Conservation (phyloP, 805 yeast species). For the Myxozyma monticola region DNA sequence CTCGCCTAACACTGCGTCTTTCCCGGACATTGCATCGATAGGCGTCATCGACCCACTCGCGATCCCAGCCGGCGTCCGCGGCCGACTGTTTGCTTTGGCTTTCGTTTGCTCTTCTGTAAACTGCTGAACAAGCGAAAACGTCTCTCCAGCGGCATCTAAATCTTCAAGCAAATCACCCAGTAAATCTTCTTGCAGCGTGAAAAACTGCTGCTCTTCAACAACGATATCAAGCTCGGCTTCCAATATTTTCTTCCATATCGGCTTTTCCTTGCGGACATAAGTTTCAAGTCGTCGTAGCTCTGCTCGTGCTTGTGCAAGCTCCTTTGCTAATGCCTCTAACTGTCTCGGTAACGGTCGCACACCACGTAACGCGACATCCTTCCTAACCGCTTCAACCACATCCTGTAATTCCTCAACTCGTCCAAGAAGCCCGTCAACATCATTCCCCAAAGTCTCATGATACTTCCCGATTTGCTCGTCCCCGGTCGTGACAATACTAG, state of each 20-base stretch:
- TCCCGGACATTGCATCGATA: conserved; percentile 46
- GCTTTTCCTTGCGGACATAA: conserved; percentile 68
- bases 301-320: conserved; percentile 57
- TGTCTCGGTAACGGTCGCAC: conserved; percentile 78
- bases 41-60: background rate
- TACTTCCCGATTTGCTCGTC: conserved; percentile 71
- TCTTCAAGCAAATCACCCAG: conserved; percentile 79
- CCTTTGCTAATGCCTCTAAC: conserved; percentile 62
- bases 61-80: conserved; percentile 40
- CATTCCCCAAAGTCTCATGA: conserved; percentile 68
- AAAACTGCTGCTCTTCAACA: conserved; percentile 90
- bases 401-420: conserved; percentile 91
- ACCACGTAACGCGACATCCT: conserved; percentile 90
- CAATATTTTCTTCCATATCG: conserved; percentile 90
- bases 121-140: conserved; percentile 75
- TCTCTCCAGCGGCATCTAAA: conserved; percentile 73
- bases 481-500: conserved; percentile 22
- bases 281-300: conserved; percentile 56
- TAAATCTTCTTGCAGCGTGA: conserved; percentile 85
- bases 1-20: conserved; percentile 74
- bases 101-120: conserved; percentile 70
- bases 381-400: conserved; percentile 79
- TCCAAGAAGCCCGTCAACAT: conserved; percentile 71
- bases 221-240: conserved; percentile 85
- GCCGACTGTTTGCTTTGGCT: background rate